Evolutionary conservation across 164 flowering plant species (phyloP), one percentile per base, ranked within the genome.

Genomic region (Dillenia turbinata): DNA sequence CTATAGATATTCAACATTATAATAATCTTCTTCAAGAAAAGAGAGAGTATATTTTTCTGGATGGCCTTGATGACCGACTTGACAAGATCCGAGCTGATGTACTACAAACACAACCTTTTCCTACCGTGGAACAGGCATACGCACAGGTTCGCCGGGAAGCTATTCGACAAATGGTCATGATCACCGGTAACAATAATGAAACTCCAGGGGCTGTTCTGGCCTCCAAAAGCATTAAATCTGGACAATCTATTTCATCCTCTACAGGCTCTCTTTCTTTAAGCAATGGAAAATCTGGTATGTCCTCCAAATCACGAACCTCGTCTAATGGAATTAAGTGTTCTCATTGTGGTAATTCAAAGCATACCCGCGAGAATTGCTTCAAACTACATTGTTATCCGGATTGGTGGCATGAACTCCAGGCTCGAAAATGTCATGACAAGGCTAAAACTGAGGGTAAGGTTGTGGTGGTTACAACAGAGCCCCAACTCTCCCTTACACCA

Each of bases 331-430:
- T 17, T 1, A 49, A 45, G 44, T 68, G 69, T 45, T 8, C 72
- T 57, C 69, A 68, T 22, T 72, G 66, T 52, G 59, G 62, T 13
- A 60, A 51, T 19, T 2, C 49, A 10, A 69, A 60, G 40, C 69
- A 72, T 33, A 43, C 45, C 1, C 12, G 14, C 6, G 66, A 68
- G 0, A 56, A 15, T 10, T 68, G 69, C 14, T 73, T 61, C 19
- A 40, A 65, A 16, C 8, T 66, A 15, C 66, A 64, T 52, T 62
- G 68, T 1, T 68, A 67, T 64, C 71, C 65, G 5, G 54, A 72
- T 12, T 72, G 71, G 76, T 68, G 72, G 72, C 8, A 56, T 10
- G 52, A 43, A 3, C 51, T 54, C 9, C 26, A 44, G 11, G 61
- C 61, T 9, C 16, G 52, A 51, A 52, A 53, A 16, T 6, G 52